Evolutionary conservation across 768 basidiomycete species (phyloP).

Genomic region (Cystobasidiopsis lactophilus): DNA sequence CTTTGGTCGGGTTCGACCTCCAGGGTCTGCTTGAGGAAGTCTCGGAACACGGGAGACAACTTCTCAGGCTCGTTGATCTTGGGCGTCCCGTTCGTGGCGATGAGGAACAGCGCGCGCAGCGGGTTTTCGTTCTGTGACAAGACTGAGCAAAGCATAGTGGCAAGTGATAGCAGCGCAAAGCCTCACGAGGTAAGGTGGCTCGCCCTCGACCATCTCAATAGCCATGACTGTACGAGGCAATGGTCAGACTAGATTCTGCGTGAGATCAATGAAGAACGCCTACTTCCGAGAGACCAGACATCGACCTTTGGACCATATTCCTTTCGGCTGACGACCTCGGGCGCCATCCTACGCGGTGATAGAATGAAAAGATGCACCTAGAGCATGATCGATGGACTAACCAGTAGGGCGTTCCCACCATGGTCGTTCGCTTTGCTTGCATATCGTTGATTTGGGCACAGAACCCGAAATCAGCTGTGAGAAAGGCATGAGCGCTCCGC

Average conservation of each 20-base stretch:
- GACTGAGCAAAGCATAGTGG: background rate
- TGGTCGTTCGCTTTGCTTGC: slow-evolving; percentile 78
- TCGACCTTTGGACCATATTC: slow-evolving; percentile 92
- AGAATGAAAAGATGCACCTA: background rate
- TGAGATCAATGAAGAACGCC: slow-evolving; percentile 36
- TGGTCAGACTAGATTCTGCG: background rate
- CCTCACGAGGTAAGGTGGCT: slow-evolving; percentile 52
- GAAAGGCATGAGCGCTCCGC: background rate
- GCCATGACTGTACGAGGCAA: background rate
- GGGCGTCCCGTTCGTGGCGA: slow-evolving; percentile 94
- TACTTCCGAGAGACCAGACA: slow-evolving; percentile 92
- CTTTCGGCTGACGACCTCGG: slow-evolving; percentile 66
- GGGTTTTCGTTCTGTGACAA: slow-evolving; percentile 43
- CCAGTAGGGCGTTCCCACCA: slow-evolving; percentile 92
- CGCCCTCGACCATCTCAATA: slow-evolving; percentile 77
- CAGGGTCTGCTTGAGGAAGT: slow-evolving; percentile 67
- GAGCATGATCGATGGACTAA: background rate
- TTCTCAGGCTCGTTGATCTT: slow-evolving; percentile 76
- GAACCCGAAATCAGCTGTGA: slow-evolving; percentile 63
- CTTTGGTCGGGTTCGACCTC: slow-evolving; percentile 91
- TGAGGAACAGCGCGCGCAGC: slow-evolving; percentile 75
- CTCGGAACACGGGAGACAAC: slow-evolving; percentile 54
- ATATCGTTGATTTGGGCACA: slow-evolving; percentile 58
- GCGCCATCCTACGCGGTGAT: slow-evolving; percentile 49
- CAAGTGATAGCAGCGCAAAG: too few relatives aligned